Base-by-base conservation (phyloP, 2,329 filamentous ascomycete species). In the Fonsecaea pedrosoi region DNA sequence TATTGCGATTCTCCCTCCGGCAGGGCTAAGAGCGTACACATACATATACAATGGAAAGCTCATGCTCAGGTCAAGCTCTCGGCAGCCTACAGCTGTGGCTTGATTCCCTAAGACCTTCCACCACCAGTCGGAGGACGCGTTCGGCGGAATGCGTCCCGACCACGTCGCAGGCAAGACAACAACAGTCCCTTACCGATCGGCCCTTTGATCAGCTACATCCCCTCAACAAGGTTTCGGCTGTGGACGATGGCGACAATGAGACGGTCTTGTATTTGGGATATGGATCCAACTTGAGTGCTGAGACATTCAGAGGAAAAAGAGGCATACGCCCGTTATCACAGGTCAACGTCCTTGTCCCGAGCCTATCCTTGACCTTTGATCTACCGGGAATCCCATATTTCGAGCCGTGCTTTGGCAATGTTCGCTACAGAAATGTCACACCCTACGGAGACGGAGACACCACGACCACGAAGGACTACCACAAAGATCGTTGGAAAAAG, bases 391-490 rank as follows among this genome's bases (percentile, higher is more conserved):
- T 97, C 0, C 92, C 95, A 0, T 98, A 98, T 80, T 75, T 80
- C 12, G 95, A 98, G 78, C 94, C 95, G 0, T 97, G 94, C 78
- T 97, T 98, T 77, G 93, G 92, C 65, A 97, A 96, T 74, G 90
- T 90, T 2, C 86, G 85, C 15, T 83, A 84, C 60, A 86, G 90
- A 56, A 67, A 77, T 45, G 68, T 76, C 40, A 40, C 68, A 64
- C n/a, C 34, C 58, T 34, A 56, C 60, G 15, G 62, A 48, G 3
- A 63, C 70, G 30, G 60, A 54, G 42, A 60, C 69, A 6, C 45
- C 34, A 53, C 60, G 15, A 50, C 38, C 37, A 21, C 79, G 82
- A 69, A 80, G 81, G 69, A 65, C 58, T 84, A 85, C 70, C 81
- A 85, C 73, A 86, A 87, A 73, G 81, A 85, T 61, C 81, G 80